Base-by-base conservation (phyloP, 768 basidiomycete genomes). In the Leccinellum luteum region DNA sequence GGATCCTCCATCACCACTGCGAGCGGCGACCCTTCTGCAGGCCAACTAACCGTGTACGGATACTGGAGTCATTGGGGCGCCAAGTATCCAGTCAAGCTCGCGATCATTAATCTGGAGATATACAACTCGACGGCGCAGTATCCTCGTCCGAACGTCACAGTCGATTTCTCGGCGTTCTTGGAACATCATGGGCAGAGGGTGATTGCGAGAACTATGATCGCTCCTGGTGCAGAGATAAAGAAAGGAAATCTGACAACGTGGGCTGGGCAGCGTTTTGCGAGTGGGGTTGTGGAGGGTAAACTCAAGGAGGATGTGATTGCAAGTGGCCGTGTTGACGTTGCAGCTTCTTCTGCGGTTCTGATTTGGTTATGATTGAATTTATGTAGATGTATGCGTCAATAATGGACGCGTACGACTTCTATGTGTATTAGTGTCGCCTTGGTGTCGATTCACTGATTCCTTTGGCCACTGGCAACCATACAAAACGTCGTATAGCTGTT, bases 1-100 rank as follows among this genome's bases (percentile, higher is more conserved):
- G 81, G 81, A 15, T 82, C 82, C 0, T 76, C 77, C 9, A 79
- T 81, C 57, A 83, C 81, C 9, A 81, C 81, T 0, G 77, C 74
- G 28, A 71, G 77, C 4, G 81, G 81, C 0, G 81, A 82, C 57
- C 58, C 63, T 21, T 79, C 79, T 4, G 68, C 73, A 12, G 79
- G 81, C n/a, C 78, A 82, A 56, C 66, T 82, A 9, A 78, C 81
- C 14, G 76, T 74, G 0, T 83, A 82, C 57, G 82, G 78, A 7
- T 78, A 82, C 60, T 83, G 81, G 81, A 77, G 77, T 45, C 66
- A 67, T 30, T 48, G 13, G 1, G 57, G 56, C 8, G 57, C 72
- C 10, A 52, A 64, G 6, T 76, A 74, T 56, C 80, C 81, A 0
- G 60, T 72, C 17, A 82, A 81, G 64, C 64, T 83, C 6, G 81